Conservation (phyloP, 306 rosid genomes). For the Neltuma alba region DNA sequence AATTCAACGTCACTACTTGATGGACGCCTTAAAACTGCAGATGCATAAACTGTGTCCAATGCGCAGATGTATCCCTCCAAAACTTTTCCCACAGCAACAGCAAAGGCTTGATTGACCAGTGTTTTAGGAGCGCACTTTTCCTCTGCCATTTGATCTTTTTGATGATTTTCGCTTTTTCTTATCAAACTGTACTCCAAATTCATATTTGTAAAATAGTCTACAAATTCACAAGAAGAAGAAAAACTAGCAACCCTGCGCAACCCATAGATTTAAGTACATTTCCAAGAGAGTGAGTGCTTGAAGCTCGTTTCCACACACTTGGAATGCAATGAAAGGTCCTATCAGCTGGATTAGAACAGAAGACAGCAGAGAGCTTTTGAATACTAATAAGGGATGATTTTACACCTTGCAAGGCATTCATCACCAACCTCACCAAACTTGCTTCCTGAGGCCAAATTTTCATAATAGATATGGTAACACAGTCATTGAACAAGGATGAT, state of each 20-base stretch:
- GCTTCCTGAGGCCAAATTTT: slow-evolving; percentile 61
- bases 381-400: slow-evolving; percentile 68
- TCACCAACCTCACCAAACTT: slow-evolving; percentile 76
- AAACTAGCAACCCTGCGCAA: slow-evolving; percentile 64
- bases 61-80: slow-evolving; percentile 75
- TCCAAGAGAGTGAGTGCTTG: slow-evolving; percentile 75
- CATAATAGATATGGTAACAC: neutral
- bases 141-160: slow-evolving; percentile 30
- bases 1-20: slow-evolving; percentile 35
- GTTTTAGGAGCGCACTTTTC: slow-evolving; percentile 45
- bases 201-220: slow-evolving; percentile 52
- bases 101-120: slow-evolving; percentile 91
- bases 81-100: slow-evolving; percentile 83
- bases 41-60: slow-evolving; percentile 68
- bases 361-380: slow-evolving; percentile 57
- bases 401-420: slow-evolving; percentile 78
- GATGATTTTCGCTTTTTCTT: slow-evolving; percentile 32
- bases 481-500: slow-evolving; percentile 5
- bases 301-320: slow-evolving; percentile 77
- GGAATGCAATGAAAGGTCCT: slow-evolving; percentile 70
- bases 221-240: slow-evolving; percentile 70
- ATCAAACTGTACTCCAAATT: slow-evolving; percentile 28
- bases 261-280: slow-evolving; percentile 70
- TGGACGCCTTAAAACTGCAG: slow-evolving; percentile 61
- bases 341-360: slow-evolving; percentile 69